Evolutionary conservation across 2,329 filamentous ascomycete genomes (phyloP).

Genomic region (Microcyclospora tardicrescens): DNA sequence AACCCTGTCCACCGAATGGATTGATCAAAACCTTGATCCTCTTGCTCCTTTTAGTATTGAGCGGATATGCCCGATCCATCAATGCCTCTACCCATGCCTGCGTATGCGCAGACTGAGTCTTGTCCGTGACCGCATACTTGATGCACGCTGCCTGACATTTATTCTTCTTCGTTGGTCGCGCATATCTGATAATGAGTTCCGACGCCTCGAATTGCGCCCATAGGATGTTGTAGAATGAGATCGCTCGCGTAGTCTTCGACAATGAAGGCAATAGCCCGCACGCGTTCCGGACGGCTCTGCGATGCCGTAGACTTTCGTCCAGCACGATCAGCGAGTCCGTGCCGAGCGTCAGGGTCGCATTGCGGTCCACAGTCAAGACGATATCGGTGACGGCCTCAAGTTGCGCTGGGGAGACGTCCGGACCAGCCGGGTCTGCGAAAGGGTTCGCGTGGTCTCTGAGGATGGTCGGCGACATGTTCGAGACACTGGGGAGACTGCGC

Average conservation of each 20-base stretch:
- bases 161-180: slow-evolving; percentile 38
- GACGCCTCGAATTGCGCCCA: slow-evolving; percentile 56
- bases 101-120: slow-evolving; percentile 36
- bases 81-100: slow-evolving; percentile 52
- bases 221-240: slow-evolving; percentile 73
- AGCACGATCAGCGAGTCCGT: slow-evolving; percentile 48
- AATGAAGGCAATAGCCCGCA: slow-evolving; percentile 40
- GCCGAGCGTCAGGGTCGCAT: slow-evolving; percentile 47
- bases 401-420: slow-evolving; percentile 7
- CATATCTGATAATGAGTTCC: slow-evolving; percentile 60
- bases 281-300: slow-evolving; percentile 35
- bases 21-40: slow-evolving; percentile 83
- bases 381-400: slow-evolving; percentile 3
- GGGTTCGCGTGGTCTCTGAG: slow-evolving; percentile 10
- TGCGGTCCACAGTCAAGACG: slow-evolving; percentile 36
- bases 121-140: slow-evolving; percentile 44
- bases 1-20: slow-evolving; percentile 74
- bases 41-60: slow-evolving; percentile 50
- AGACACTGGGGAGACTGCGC: slow-evolving; percentile 4
- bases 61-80: slow-evolving; percentile 56
- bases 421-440: slow-evolving; percentile 19
- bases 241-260: slow-evolving; percentile 40
- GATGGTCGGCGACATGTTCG: neutral
- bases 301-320: slow-evolving; percentile 43
- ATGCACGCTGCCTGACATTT: slow-evolving; percentile 51